A percentile compares a stretch with the other conserved stretches of the same genome.
Evolutionary conservation across 306 rosid genomes (phyloP).

Genomic region (Acacia acuminata): DNA sequence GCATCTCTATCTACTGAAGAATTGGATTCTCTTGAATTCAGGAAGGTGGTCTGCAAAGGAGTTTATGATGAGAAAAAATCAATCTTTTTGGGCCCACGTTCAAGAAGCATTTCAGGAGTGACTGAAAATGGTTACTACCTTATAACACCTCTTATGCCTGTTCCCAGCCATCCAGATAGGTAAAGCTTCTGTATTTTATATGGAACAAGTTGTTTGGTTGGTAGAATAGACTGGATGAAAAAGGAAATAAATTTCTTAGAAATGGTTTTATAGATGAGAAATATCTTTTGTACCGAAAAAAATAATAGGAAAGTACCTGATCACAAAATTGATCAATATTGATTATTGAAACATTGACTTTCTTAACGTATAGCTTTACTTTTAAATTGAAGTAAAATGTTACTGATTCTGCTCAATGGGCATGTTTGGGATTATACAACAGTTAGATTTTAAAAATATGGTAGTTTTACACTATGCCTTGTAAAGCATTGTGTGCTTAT

Average conservation of each 20-base stretch:
- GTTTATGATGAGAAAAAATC: constrained; percentile 77
- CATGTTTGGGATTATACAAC: not conserved
- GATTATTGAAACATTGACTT: not conserved
- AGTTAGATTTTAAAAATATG: not conserved
- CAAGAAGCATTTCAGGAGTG: constrained; percentile 96
- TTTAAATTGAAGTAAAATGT: not conserved
- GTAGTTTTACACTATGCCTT: not conserved
- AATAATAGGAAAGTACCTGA: not conserved
- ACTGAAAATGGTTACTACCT: constrained; percentile 92
- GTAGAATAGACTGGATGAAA: not conserved
- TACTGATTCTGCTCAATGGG: not conserved
- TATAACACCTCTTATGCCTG: constrained; percentile 82
- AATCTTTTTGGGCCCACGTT: constrained; percentile 89
- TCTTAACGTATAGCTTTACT: not conserved
- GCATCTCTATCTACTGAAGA: constrained; percentile 48
- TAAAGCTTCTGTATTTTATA: constrained; percentile 32
- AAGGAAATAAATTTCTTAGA: not conserved
- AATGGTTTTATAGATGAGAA: not conserved
- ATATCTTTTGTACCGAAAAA: not conserved
- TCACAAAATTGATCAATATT: not conserved
- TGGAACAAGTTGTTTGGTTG: not conserved
- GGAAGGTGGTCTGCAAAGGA: constrained; percentile 73
- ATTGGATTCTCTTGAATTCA: constrained; percentile 72
- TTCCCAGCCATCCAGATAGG: constrained; percentile 62
- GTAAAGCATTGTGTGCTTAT: not conserved